These are phyloP conservation scores for Wallacemonas sp. DNA, from an alignment of 208 protist genomes.

Conservation along the genomic window DNA sequence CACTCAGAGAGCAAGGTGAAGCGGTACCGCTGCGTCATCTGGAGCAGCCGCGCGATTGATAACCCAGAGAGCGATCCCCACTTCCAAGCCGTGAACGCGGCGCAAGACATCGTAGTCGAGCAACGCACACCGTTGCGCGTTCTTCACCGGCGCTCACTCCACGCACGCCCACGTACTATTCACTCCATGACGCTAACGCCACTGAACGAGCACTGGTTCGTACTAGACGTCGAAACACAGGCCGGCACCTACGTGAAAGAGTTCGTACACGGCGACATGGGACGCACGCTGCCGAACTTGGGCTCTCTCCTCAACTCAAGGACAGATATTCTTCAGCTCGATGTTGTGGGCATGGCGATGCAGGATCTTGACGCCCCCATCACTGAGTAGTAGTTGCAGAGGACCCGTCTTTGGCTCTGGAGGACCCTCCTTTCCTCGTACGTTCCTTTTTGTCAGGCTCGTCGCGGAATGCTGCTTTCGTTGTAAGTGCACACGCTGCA, in stretches of 20 bases:
- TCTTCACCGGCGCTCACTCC: constrained; percentile 92
- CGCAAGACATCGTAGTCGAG: constrained; percentile 55
- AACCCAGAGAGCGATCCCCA: constrained; percentile 32
- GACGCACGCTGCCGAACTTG: constrained; percentile 90
- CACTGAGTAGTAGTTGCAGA: neutral
- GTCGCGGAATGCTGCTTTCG: no score
- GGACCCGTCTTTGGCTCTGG: no score
- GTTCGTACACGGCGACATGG: constrained; percentile 97
- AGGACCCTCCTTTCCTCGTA: neutral
- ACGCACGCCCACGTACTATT: constrained; percentile 78
- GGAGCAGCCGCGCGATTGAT: constrained; percentile 65
- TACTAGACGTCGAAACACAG: constrained; percentile 91
- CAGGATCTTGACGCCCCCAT: constrained; percentile 39
- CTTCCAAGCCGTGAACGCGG: constrained; percentile 35
- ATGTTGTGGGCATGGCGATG: constrained; percentile 91
- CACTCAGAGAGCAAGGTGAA: constrained; percentile 91
- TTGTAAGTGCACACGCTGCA: neutral
- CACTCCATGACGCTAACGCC: constrained; percentile 64
- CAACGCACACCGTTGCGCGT: constrained; percentile 94
- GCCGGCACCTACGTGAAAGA: constrained; percentile 98
- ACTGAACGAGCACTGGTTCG: constrained; percentile 88
- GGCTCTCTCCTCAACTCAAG: constrained; percentile 72
- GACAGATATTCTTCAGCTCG: constrained; percentile 95
- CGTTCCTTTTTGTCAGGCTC: neutral
- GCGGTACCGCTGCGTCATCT: constrained; percentile 86